These are phyloP conservation scores for Verticillium isaacii DNA, from an alignment of 2,329 filamentous ascomycete species.

Conservation along the genomic window DNA sequence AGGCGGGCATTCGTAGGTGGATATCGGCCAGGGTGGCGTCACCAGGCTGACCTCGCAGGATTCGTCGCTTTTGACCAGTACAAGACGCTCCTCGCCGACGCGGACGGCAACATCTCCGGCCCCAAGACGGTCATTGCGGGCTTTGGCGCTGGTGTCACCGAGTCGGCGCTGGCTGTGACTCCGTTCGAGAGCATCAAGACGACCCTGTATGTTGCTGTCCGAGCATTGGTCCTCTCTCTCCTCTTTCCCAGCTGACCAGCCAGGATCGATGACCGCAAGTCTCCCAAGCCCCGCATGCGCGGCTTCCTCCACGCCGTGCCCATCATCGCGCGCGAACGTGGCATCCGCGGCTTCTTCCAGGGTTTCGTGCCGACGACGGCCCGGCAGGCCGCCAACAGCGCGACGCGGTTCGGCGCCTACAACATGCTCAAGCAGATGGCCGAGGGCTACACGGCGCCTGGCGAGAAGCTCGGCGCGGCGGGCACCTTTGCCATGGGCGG, in stretches of 20 bases:
- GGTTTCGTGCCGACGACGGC: slow-evolving; percentile 94
- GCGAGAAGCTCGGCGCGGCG: slow-evolving; percentile 84
- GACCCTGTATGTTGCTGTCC: slow-evolving; percentile 57
- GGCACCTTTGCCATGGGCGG: slow-evolving; percentile 91
- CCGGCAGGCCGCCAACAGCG: slow-evolving; percentile 90
- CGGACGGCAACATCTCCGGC: slow-evolving; percentile 82
- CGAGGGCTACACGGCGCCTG: slow-evolving; percentile 85
- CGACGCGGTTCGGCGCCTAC: slow-evolving; percentile 86
- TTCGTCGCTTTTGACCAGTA: slow-evolving; percentile 97
- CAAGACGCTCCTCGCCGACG: slow-evolving; percentile 76
- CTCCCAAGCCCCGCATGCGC: slow-evolving; percentile 75
- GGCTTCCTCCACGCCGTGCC: slow-evolving; percentile 89
- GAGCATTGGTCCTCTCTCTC: background rate
- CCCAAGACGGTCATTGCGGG: slow-evolving; percentile 89
- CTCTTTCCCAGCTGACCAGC: background rate
- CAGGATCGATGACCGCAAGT: slow-evolving; percentile 92
- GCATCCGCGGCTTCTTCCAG: slow-evolving; percentile 90
- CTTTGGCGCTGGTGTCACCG: slow-evolving; percentile 91
- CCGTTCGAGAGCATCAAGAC: slow-evolving; percentile 99
- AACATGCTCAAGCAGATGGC: slow-evolving; percentile 87
- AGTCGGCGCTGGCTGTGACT: slow-evolving; percentile 88
- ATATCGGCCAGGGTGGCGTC: background rate
- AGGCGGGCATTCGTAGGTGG: slow-evolving; percentile 83
- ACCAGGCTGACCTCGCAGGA: slow-evolving; percentile 36
- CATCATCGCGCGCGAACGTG: slow-evolving; percentile 83